Evolutionary conservation across 768 basidiomycete species (phyloP), one percentile per base, ranked within the genome.

Genomic region (Dentipellis sp.): DNA sequence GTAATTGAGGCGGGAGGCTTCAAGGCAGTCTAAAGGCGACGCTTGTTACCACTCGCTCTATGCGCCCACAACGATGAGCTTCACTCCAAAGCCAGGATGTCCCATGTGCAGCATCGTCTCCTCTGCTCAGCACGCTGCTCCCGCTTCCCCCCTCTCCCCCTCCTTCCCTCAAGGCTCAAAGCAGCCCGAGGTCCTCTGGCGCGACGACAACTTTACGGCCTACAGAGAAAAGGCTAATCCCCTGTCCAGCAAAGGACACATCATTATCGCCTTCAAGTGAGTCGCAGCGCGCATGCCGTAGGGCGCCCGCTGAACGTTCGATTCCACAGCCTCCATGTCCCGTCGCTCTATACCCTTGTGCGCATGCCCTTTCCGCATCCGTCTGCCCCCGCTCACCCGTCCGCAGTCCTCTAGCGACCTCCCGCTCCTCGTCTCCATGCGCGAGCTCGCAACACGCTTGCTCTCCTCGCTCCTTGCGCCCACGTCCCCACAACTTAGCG

Each of bases 71-170:
- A 54, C 52, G 57, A 79, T 82, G 75, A 68, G 76, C 16, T 89
- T 83, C 62, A 68, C 80, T 21, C 73, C 84, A 5, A 84, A 80
- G 61, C 71, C 80, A 21, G 88, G 87, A 55, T 90, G 87, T 67
- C 85, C 87, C 11, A 78, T 89, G 78, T 89, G 88, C 69, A 71
- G 85, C 66, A 86, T 88, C 29, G 83, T 88, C 53, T 70, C 83
- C 19, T 71, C 77, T 21, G 80, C 84, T 10, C 68, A 72, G 22
- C 74, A 74, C 50, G 10, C 56, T 5, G 34, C 54, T 37, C 53
- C 12, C 66, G 71, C 19, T 71, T 73, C 64, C 74, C 78, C 78
- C 5, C 72, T 73, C 46, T 69, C 75, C 0, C 77, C 78, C 4
- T 68, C 73, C 0, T 78, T 78, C 54, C 72, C 78, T 72, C 34